Evolutionary conservation across 2,329 filamentous ascomycete species (phyloP), one percentile per base, ranked within the genome.

Genomic region (Chaetothyriales sp.): DNA sequence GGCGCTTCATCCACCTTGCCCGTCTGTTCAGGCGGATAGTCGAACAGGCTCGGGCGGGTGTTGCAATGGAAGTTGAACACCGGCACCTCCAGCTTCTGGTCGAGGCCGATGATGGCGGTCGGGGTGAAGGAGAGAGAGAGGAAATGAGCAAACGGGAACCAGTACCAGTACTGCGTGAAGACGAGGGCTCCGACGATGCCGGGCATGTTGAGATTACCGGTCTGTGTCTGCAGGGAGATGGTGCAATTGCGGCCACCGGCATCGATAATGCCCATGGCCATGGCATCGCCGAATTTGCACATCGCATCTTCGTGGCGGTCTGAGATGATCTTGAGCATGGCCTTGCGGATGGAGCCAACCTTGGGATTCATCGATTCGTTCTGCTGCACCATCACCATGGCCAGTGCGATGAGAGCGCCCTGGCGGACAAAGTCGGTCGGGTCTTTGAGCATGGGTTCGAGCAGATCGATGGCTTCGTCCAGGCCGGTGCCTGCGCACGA

Each of bases 91-190:
- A 98, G 77, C 63, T 95, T 86, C 63, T 93, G 84, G 64, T 98
- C 89, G 22, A 98, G 80, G 53, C 86, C 90, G 60, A 96, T 95
- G 63, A 98, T 85, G 1, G 92, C 85, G 1, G 93, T 98, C 1
- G 92, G 92, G n/a, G 86, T 88, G 70, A 98, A 96, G 62, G 87
- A 89, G 55, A 98, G 76, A 0, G 90, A 93, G 52, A 98, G 68
- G 79, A 98, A 98, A 70, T 98, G 92, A 26, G 92, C 94, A 62
- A 96, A 84, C 53, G 92, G 92, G 79, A 98, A 98, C 92, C 92
- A 98, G 73, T 98, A 98, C 92, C 92, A 98, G 73, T 98, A 98
- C 67, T 98, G 92, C 7, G 89, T 94, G 70, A 98, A 98, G 49
- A 98, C 85, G 25, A 88, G 90, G 81, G 95, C 95, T 59, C 92